Percentiles rank a stretch among this genome's conserved stretches.
phyloP scores from a whole-genome alignment of 306 rosid species.

The Begonia masoniana region DNA sequence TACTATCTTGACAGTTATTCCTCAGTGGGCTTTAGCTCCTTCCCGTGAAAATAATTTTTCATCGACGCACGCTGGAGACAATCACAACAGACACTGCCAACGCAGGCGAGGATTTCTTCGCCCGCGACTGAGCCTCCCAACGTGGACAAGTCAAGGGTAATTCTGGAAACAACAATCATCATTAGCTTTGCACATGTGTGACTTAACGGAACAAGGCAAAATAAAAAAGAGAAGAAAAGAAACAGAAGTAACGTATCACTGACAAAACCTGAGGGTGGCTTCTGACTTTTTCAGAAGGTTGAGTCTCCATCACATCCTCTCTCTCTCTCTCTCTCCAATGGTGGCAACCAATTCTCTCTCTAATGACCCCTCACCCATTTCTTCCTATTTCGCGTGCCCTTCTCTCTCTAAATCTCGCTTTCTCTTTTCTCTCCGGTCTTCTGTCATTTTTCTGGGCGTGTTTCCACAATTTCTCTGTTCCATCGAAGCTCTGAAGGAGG shows the following conservation, averaged over 20 bases:
- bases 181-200: too few relatives aligned
- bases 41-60: too few relatives aligned
- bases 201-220: too few relatives aligned
- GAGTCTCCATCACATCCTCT: conserved; percentile 19
- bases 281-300: conserved; percentile 17
- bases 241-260: conserved; percentile 35
- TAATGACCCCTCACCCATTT: conserved; percentile 2
- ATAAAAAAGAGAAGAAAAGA: not conserved
- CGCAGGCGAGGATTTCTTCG: too few relatives aligned
- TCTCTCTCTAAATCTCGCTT: conserved; percentile 9
- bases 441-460: conserved; percentile 17
- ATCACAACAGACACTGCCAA: too few relatives aligned
- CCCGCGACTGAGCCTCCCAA: too few relatives aligned
- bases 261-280: conserved; percentile 2
- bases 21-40: too few relatives aligned
- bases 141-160: too few relatives aligned
- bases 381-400: conserved; percentile 32
- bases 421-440: conserved; percentile 23
- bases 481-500: conserved; percentile 14
- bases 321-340: not conserved
- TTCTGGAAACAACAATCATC: too few relatives aligned
- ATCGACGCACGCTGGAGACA: too few relatives aligned
- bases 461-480: conserved; percentile 16
- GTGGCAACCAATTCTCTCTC: not conserved
- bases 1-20: too few relatives aligned